Evolutionary conservation across 2,329 filamentous ascomycete species (phyloP).

Genomic region (Colletotrichum orchidophilum): DNA sequence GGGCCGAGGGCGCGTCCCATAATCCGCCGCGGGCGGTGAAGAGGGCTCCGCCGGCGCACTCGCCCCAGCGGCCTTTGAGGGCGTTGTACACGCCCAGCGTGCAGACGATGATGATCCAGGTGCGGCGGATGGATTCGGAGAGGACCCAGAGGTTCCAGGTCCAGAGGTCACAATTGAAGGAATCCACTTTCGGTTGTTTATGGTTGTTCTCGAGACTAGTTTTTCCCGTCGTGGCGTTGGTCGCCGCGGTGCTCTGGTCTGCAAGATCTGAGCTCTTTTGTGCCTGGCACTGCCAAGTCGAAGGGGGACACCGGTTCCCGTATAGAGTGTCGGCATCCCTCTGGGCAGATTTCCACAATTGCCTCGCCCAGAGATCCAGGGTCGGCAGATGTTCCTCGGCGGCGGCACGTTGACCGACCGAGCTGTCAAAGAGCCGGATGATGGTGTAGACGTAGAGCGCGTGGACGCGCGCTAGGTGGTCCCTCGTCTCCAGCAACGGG

Average conservation of each 20-base stretch:
- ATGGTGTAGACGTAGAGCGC: conserved; percentile 37
- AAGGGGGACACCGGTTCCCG: not conserved
- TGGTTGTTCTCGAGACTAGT: not conserved
- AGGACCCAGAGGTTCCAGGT: conserved; percentile 44
- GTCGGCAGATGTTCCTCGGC: conserved; percentile 36
- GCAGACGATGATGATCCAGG: conserved; percentile 38
- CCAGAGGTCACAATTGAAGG: conserved; percentile 23
- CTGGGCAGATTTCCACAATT: conserved; percentile 32
- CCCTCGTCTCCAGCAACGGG: conserved; percentile 8
- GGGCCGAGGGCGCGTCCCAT: conserved; percentile 40
- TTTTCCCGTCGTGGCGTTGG: not conserved
- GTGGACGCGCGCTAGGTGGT: conserved; percentile 38
- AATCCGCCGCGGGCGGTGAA: conserved; percentile 40
- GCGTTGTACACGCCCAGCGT: conserved; percentile 35
- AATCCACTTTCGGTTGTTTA: not conserved
- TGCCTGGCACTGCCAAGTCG: not conserved
- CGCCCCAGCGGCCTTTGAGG: conserved; percentile 25
- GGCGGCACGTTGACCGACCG: conserved; percentile 35
- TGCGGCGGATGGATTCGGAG: conserved; percentile 42
- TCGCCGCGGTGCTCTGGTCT: not conserved
- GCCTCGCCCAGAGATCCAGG: conserved; percentile 34
- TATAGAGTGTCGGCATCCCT: conserved; percentile 20
- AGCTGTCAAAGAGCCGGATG: conserved; percentile 39
- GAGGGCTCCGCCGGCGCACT: conserved; percentile 36
- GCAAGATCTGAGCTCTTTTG: not conserved